phyloP scores from a whole-genome alignment of 352 stramenopile species.

The Plasmopara halstedii region DNA sequence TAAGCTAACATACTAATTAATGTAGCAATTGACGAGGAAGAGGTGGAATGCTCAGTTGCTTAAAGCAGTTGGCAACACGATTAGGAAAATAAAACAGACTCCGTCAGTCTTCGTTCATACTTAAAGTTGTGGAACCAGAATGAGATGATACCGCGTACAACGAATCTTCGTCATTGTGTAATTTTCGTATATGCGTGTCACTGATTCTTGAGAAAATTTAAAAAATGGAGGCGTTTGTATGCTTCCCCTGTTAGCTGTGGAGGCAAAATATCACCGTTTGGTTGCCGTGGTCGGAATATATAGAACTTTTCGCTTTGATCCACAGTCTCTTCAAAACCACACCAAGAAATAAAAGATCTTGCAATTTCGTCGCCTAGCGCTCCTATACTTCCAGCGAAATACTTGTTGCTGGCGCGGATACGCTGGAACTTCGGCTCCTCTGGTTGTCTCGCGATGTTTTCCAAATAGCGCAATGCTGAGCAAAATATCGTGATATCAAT shows the following conservation, averaged over 20 bases:
- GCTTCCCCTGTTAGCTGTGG: conserved; percentile 19
- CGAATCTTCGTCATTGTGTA: too few relatives aligned
- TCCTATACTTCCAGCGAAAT: conserved; percentile 49
- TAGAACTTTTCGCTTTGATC: conserved; percentile 37
- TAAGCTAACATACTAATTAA: too few relatives aligned
- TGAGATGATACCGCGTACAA: too few relatives aligned
- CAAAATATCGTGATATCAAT: conserved; percentile 3
- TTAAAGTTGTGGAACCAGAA: too few relatives aligned
- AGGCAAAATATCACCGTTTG: background rate
- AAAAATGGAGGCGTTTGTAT: conserved; percentile 23
- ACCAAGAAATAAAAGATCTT: conserved; percentile 38
- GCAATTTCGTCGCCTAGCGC: conserved; percentile 11
- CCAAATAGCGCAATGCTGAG: conserved; percentile 53
- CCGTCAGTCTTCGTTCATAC: too few relatives aligned
- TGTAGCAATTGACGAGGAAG: too few relatives aligned
- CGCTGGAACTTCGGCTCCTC: conserved; percentile 56
- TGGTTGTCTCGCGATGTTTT: conserved; percentile 51
- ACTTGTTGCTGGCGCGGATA: conserved; percentile 69
- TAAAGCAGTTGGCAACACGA: too few relatives aligned
- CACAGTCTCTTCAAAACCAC: conserved; percentile 30
- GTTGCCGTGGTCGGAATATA: conserved; percentile 18
- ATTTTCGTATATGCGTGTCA: too few relatives aligned
- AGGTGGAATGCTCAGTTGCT: too few relatives aligned
- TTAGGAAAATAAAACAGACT: too few relatives aligned
- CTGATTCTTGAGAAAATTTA: too few relatives aligned